phyloP scores from a whole-genome alignment of 805 yeast genomes.

The Saccharomycopsis fibuligera region DNA sequence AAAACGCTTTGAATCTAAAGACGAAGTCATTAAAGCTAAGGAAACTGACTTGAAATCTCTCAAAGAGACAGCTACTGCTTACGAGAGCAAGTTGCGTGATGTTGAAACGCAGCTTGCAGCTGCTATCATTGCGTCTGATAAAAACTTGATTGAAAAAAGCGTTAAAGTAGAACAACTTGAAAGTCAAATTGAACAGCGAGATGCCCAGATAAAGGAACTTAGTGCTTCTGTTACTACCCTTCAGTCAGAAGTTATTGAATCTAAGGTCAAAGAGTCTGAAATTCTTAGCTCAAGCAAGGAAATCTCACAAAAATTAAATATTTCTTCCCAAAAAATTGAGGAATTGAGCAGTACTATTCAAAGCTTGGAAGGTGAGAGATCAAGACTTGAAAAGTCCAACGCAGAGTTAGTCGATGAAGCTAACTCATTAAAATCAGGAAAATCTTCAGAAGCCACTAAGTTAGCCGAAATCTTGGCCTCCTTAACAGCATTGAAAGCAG shows the following conservation, averaged over 20 bases:
- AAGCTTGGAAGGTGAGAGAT: not conserved
- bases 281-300: slow-evolving; percentile 3
- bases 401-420: slow-evolving; percentile 1
- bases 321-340: not conserved
- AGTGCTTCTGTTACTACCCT: slow-evolving; percentile 7
- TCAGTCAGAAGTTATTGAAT: slow-evolving; percentile 12
- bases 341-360: slow-evolving; percentile 1
- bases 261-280: slow-evolving; percentile 14
- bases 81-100: not conserved
- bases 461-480: slow-evolving; percentile 17
- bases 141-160: not conserved
- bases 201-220: not conserved
- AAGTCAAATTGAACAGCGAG: not conserved
- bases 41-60: not conserved
- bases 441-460: slow-evolving; percentile 12
- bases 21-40: not conserved
- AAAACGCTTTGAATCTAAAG: not conserved
- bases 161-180: not conserved
- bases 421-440: slow-evolving; percentile 3
- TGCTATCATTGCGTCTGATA: not conserved
- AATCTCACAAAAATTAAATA: not conserved
- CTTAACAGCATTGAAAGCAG: slow-evolving; percentile 15
- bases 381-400: not conserved
- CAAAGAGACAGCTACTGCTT: not conserved
- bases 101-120: not conserved